Conservation (phyloP, 176 grass and related monocot genomes). For the Calamus simplicifolius region DNA sequence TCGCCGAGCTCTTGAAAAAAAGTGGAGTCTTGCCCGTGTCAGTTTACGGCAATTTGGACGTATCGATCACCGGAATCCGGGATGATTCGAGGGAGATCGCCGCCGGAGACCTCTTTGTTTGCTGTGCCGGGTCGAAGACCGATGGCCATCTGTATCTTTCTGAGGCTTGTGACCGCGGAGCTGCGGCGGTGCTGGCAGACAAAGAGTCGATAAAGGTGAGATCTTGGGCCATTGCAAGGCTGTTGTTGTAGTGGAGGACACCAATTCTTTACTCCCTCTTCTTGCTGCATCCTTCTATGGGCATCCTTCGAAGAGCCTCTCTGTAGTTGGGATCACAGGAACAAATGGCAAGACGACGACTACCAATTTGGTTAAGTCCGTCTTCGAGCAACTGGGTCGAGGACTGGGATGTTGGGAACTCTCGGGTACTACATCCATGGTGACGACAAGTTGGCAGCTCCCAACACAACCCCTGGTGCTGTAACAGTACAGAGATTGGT, state of each 20-base stretch:
- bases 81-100: conserved; percentile 58
- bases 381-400: conserved; percentile 76
- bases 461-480: conserved; percentile 31
- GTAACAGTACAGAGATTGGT: conserved; percentile 73
- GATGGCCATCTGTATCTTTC: conserved; percentile 42
- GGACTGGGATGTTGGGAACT: conserved; percentile 63
- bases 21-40: conserved; percentile 79
- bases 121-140: conserved; percentile 28
- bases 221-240: conserved; percentile 62
- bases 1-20: conserved; percentile 87
- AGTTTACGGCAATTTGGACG: conserved; percentile 75
- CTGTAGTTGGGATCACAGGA: conserved; percentile 58
- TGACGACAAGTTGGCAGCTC: conserved; percentile 45
- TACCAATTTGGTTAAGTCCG: conserved; percentile 69
- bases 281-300: conserved; percentile 73
- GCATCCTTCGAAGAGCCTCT: conserved; percentile 55
- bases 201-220: conserved; percentile 83
- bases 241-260: conserved; percentile 78
- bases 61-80: conserved; percentile 58
- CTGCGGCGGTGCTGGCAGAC: conserved; percentile 70
- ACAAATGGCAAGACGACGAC: conserved; percentile 51
- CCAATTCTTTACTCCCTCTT: conserved; percentile 29
- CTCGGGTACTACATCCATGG: conserved; percentile 65
- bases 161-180: conserved; percentile 78
- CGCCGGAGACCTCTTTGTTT: conserved; percentile 72